Evolutionary conservation across 257 asterid species (phyloP), one percentile per base, ranked within the genome.

Genomic region (Cinchona pubescens): DNA sequence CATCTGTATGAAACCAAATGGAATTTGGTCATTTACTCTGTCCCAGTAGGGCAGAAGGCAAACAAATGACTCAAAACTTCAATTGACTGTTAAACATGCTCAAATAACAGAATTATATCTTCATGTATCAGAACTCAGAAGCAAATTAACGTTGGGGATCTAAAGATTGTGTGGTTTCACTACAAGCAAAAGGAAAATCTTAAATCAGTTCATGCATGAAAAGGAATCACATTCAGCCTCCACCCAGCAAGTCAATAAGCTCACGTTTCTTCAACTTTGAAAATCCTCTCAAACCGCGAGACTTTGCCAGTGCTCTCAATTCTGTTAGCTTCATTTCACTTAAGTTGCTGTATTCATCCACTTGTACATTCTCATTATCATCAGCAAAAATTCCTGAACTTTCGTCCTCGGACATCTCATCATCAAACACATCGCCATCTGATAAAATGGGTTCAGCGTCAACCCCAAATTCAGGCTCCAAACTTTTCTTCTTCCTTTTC

Each of bases 241-340:
- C 76, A 51, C 72, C 58, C n/a, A 86, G 88, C 80, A 86, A 64
- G 76, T 82, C 83, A 69, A 83, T 10, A 68, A 83, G 81, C 38
- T 83, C 87, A 12, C 72, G 79, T 75, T 83, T 83, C 71, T 80
- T 83, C 63, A 80, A 51, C 81, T 80, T 83, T 29, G 87, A 83
- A 69, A 48, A 83, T 53, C 87, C 79, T 78, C 79, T 80, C 55
- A 83, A 21, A 30, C 87, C 79, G 32, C 83, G 82, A 12, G 87
- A 77, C 72, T 83, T 83, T 3, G 87, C 87, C 59, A 83, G 75
- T 32, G 75, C 83, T 75, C 69, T 83, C 74, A 83, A 74, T 64
- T 80, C 87, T 32, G 83, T 25, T 69, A 83, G 72, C 67, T 78
- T 83, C 87, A 83, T 80, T 75, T 64, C 79, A 62, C 83, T 78